phyloP scores from a whole-genome alignment of 1,284 basidiomycete species.

The Volvariella volvacea region DNA sequence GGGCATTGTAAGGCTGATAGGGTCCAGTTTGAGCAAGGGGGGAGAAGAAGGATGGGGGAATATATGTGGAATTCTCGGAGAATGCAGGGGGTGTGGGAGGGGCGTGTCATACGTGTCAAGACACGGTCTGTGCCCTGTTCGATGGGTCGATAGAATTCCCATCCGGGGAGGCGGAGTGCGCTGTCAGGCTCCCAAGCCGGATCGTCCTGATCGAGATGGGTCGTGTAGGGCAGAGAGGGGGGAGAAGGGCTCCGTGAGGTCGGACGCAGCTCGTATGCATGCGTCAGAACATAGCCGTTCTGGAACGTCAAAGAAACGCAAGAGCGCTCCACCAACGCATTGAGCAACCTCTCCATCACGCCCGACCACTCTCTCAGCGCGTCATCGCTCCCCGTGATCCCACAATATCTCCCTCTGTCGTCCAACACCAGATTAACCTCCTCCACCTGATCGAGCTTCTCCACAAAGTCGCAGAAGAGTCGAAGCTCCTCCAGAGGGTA shows the following conservation, averaged over 20 bases:
- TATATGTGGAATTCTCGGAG: background rate
- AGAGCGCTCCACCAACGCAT: background rate
- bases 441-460: background rate
- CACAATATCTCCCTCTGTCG: background rate
- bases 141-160: background rate
- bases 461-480: background rate
- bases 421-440: background rate
- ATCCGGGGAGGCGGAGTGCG: background rate
- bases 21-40: background rate
- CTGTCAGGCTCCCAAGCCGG: background rate
- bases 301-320: background rate
- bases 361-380: background rate
- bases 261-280: background rate
- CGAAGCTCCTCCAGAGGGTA: background rate
- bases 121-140: background rate
- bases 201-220: background rate
- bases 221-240: background rate
- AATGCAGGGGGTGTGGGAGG: background rate
- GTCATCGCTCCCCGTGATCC: background rate
- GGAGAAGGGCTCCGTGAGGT: background rate
- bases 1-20: background rate
- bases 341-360: background rate
- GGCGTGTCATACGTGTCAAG: background rate
- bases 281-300: background rate
- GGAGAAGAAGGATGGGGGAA: slow-evolving; percentile 1